Evolutionary conservation across 2,329 filamentous ascomycete species (phyloP).

Genomic region (Talaromyces sp.): DNA sequence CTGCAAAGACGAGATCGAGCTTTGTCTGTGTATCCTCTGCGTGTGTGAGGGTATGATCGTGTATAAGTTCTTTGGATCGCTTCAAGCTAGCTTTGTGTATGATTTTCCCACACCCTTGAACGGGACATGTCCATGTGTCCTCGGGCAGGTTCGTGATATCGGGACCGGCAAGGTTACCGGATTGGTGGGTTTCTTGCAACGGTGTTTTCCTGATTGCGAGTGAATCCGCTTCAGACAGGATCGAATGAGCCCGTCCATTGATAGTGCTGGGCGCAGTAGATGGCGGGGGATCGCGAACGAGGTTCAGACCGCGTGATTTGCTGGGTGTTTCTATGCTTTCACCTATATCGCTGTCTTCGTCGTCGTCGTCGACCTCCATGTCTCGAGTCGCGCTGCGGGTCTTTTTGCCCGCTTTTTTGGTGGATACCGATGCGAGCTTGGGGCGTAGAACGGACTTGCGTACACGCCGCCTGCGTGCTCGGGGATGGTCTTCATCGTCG

Average conservation of each 20-base stretch:
- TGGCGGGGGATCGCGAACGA: constrained; percentile 28
- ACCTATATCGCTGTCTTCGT: constrained; percentile 26
- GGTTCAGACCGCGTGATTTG: constrained; percentile 25
- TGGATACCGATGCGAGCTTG: constrained; percentile 33
- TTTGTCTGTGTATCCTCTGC: constrained; percentile 32
- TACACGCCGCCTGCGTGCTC: constrained; percentile 23
- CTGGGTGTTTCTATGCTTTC: constrained; percentile 29
- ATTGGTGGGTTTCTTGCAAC: constrained; percentile 24
- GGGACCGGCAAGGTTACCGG: constrained; percentile 15
- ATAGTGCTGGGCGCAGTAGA: constrained; percentile 21
- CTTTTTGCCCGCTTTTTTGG: constrained; percentile 34
- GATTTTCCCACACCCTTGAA: constrained; percentile 27
- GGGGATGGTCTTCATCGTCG: constrained; percentile 21
- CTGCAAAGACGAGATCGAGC: constrained; percentile 30
- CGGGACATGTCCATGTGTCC: constrained; percentile 31
- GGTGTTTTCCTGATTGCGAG: constrained; percentile 21
- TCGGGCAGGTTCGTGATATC: constrained; percentile 15
- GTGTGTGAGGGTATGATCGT: constrained; percentile 29
- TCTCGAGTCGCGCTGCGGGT: constrained; percentile 7
- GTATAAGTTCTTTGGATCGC: constrained; percentile 26
- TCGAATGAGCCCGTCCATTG: constrained; percentile 25
- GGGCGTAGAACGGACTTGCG: constrained; percentile 43
- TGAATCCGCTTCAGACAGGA: constrained; percentile 23
- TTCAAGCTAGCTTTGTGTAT: constrained; percentile 28
- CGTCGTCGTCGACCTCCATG: constrained; percentile 5